Conservation (phyloP, 2,329 filamentous ascomycete genomes). For the Xenosphaeropsis pyriputrescens region DNA sequence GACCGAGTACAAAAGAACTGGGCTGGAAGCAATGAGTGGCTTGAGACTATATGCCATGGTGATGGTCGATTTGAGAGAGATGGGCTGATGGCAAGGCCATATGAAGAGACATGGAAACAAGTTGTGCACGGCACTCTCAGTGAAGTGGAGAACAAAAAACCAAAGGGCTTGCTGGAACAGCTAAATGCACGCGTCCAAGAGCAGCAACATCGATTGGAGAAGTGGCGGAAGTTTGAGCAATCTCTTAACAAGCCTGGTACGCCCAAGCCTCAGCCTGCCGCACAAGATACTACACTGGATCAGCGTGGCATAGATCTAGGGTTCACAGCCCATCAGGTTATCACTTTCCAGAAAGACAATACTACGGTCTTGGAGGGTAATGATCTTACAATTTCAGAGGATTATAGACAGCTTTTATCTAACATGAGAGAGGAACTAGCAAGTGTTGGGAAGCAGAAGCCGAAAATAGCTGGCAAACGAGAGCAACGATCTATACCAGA, state of each 20-base stretch:
- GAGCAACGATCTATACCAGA: no score
- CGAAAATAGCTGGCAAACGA: no score
- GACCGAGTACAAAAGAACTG: slow-evolving; percentile 57
- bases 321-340: slow-evolving; percentile 23
- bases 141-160: slow-evolving; percentile 34
- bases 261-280: no score
- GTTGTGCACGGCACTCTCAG: slow-evolving; percentile 43
- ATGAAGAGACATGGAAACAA: slow-evolving; percentile 56
- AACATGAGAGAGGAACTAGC: slow-evolving; percentile 14
- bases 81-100: slow-evolving; percentile 48
- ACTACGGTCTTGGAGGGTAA: not conserved
- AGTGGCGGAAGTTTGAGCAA: slow-evolving; percentile 57
- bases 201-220: slow-evolving; percentile 53
- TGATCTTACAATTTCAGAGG: slow-evolving; percentile 7
- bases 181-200: slow-evolving; percentile 51
- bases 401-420: slow-evolving; percentile 15
- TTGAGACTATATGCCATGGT: slow-evolving; percentile 55
- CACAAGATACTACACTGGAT: slow-evolving; percentile 7
- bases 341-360: no score
- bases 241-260: slow-evolving; percentile 5
- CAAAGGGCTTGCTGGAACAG: slow-evolving; percentile 48
- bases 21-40: slow-evolving; percentile 64
- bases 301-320: slow-evolving; percentile 31
- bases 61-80: slow-evolving; percentile 41
- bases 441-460: slow-evolving; percentile 12